Percentiles rank a stretch among this genome's conserved stretches.
These are phyloP conservation scores for Angomonas ambiguus DNA, from an alignment of 208 protist genomes.

Conservation along the genomic window DNA sequence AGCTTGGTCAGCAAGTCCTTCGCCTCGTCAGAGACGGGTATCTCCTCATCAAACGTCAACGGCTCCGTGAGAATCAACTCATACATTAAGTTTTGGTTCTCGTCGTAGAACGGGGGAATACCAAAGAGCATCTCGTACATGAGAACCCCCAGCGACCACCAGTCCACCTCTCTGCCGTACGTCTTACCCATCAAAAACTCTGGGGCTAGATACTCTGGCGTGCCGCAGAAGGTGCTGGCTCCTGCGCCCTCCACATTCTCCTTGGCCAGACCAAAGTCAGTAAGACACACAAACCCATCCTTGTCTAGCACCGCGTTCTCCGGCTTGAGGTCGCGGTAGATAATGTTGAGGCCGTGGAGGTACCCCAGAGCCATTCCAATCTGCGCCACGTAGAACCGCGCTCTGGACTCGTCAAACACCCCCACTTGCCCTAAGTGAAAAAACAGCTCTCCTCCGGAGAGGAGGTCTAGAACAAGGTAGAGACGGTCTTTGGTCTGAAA, in stretches of 20 bases:
- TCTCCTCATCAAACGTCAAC: constrained; percentile 54
- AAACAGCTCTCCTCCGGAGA: constrained; percentile 90
- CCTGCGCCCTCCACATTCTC: constrained; percentile 55
- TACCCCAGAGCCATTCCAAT: constrained; percentile 87
- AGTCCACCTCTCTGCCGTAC: constrained; percentile 95
- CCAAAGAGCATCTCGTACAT: constrained; percentile 96
- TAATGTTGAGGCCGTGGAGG: constrained; percentile 90
- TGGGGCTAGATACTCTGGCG: constrained; percentile 89
- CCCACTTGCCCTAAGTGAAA: constrained; percentile 66
- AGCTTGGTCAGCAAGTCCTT: constrained; percentile 75
- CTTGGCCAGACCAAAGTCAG: constrained; percentile 89
- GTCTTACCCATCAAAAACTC: constrained; percentile 89
- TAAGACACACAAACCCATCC: constrained; percentile 84
- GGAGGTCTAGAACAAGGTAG: constrained; percentile 92
- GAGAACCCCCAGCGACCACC: constrained; percentile 97
- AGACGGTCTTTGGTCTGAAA: constrained; percentile 93
- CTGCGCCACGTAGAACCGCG: constrained; percentile 91
- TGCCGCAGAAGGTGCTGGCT: constrained; percentile 87
- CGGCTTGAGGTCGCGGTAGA: constrained; percentile 92
- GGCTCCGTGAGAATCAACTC: constrained; percentile 69
- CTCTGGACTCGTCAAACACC: constrained; percentile 63
- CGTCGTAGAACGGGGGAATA: constrained; percentile 92
- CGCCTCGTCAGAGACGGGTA: constrained; percentile 31
- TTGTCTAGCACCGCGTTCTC: constrained; percentile 88
- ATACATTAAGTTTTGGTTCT: constrained; percentile 83